Conservation (phyloP, 75 land plant species). For the Pseudotsuga menziesii region DNA sequence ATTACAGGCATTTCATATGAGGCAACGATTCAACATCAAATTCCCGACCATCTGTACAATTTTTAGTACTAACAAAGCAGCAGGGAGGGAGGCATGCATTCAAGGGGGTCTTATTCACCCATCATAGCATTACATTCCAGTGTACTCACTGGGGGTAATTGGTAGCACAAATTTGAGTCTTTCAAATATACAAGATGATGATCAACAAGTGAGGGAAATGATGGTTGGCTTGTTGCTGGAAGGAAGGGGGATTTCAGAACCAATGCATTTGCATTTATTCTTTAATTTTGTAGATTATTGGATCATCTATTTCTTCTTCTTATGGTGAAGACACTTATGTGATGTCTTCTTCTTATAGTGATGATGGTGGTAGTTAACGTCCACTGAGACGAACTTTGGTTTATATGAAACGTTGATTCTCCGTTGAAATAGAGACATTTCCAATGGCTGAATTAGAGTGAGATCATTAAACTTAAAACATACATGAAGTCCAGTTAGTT, state of each 20-base stretch:
- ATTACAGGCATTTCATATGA: constrained; percentile 5
- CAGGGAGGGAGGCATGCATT: not conserved
- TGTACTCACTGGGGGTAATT: not conserved
- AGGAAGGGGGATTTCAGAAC: constrained; percentile 1
- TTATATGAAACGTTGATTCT: not conserved
- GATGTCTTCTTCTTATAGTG: no score
- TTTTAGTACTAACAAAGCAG: not conserved
- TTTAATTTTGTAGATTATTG: constrained; percentile 7
- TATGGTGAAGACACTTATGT: no score
- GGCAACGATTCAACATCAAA: not conserved
- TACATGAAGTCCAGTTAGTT: not conserved
- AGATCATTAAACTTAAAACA: not conserved
- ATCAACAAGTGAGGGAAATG: not conserved
- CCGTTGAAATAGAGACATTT: not conserved
- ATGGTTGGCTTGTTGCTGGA: constrained; percentile 3
- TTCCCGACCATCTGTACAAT: not conserved
- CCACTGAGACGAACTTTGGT: no score
- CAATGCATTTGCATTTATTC: constrained; percentile 1
- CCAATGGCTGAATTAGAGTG: not conserved
- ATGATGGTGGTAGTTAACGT: no score
- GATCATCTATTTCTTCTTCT: not conserved
- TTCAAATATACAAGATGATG: not conserved
- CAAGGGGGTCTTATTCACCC: constrained; percentile 1
- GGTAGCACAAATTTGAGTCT: not conserved
- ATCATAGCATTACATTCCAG: no score